Base-by-base conservation (phyloP, 2,329 filamentous ascomycete genomes). In the Nigrospora sphaerica region DNA sequence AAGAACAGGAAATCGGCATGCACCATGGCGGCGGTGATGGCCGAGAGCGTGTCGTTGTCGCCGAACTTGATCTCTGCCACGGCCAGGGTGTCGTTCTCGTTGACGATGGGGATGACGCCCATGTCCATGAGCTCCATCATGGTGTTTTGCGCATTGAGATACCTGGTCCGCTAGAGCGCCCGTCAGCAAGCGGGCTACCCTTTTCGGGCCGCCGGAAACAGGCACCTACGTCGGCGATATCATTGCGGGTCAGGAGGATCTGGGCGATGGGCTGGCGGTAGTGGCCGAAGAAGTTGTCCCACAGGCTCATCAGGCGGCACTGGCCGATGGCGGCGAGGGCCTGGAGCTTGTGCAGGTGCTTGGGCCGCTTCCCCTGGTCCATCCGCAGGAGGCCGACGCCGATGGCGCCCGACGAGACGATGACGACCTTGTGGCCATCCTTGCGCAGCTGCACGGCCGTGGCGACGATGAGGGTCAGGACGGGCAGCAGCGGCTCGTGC, bases 1-100 rank as follows among this genome's bases (percentile, higher is more conserved):
- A 98, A 77, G 68, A 98, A 98, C 11, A 98, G 77, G 58, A 95
- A 88, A 61, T 98, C 91, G 43, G 93, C 93, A 59, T 95, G 89
- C 17, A 97, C 88, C 90, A 97, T 97, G 54, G 87, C 93, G 1
- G 93, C 89, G 0, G 93, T 95, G 57, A 98, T 96, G 47, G 93
- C 93, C 12, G 90, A 95, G 40, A 98, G 75, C 2, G 93, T 98
- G 66, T 98, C 93, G 59, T 98, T 98, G 73, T 98, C 93, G 55
- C 93, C 93, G 62, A 98, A 98, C 73, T 97, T 97, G 71, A 98
- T 98, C 77, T 98, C 93, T 39, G 92, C 88, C 54, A 98, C 93
- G 19, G 91, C 89, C 46, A 98, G 72, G 3, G 93, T 98, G 65
- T 98, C 93, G 66, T 98, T 98, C 69, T 98, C 93, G 60, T 98